A percentile compares a stretch with the other conserved stretches of the same genome.
Conservation (phyloP, 2,329 filamentous ascomycete genomes). For the Monosporascus sp. region DNA sequence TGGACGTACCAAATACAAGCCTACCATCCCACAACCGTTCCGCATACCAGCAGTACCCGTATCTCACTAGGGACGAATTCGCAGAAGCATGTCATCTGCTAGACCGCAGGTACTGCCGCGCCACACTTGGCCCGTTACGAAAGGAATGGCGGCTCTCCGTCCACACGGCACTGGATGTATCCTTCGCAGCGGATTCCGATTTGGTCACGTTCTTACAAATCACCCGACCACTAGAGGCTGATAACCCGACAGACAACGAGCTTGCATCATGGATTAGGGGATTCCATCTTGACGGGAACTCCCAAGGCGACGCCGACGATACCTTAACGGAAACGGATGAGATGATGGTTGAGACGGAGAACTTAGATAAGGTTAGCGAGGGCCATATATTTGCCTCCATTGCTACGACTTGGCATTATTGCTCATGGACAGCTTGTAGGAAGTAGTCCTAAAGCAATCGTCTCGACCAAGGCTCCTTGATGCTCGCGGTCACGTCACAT, state of each 20-base stretch:
- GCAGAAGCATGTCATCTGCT: slow-evolving; percentile 58
- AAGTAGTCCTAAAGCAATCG: slow-evolving; percentile 30
- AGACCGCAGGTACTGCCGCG: slow-evolving; percentile 53
- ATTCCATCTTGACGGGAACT: slow-evolving; percentile 37
- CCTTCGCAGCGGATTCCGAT: slow-evolving; percentile 35
- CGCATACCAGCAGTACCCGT: slow-evolving; percentile 53
- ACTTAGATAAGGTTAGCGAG: slow-evolving; percentile 43
- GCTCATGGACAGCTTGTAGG: slow-evolving; percentile 26
- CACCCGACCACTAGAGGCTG: slow-evolving; percentile 44
- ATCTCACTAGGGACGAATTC: slow-evolving; percentile 58
- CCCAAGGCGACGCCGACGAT: slow-evolving; percentile 6
- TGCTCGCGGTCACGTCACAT: slow-evolving; percentile 52
- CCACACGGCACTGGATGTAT: slow-evolving; percentile 45
- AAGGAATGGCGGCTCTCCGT: slow-evolving; percentile 50
- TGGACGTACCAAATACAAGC: slow-evolving; percentile 3
- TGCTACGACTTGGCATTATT: background rate
- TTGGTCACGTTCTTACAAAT: slow-evolving; percentile 53
- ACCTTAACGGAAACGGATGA: slow-evolving; percentile 30
- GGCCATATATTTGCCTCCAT: background rate
- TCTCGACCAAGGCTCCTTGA: slow-evolving; percentile 25
- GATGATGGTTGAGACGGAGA: slow-evolving; percentile 46
- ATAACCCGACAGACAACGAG: slow-evolving; percentile 35
- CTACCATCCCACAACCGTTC: slow-evolving; percentile 16
- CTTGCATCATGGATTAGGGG: slow-evolving; percentile 41
- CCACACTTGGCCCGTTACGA: slow-evolving; percentile 49